These are phyloP conservation scores for Kwoniella europaea DNA, from an alignment of 768 basidiomycete genomes.

Conservation along the genomic window DNA sequence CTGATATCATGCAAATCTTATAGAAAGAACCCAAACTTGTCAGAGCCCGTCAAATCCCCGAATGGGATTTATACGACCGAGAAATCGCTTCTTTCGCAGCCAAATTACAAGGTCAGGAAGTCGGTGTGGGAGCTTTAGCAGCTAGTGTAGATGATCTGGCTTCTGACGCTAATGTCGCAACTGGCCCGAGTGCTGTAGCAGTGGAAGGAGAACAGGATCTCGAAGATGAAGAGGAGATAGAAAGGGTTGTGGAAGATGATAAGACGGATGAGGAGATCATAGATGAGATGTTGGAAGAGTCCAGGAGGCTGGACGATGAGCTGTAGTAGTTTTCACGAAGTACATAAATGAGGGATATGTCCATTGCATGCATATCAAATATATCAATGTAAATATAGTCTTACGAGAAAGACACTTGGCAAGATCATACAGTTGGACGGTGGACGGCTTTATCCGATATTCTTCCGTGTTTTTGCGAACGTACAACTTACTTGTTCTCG, in stretches of 20 bases:
- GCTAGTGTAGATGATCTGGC: slow-evolving; percentile 49
- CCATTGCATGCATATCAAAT: slow-evolving; percentile 3
- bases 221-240: not conserved
- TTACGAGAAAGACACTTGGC: not conserved
- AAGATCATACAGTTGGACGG: not conserved
- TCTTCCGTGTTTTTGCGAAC: not conserved
- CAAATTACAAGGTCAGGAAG: slow-evolving; percentile 48
- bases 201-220: not conserved
- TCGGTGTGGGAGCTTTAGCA: slow-evolving; percentile 32
- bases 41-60: slow-evolving; percentile 91
- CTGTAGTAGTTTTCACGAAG: slow-evolving; percentile 5
- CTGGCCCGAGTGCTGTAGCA: not conserved
- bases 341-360: not conserved
- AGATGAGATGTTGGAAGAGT: slow-evolving; percentile 18
- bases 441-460: not conserved
- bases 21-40: slow-evolving; percentile 93
- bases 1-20: no score
- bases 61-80: slow-evolving; percentile 92
- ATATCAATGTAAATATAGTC: not conserved
- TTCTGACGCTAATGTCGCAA: slow-evolving; percentile 5
- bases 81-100: slow-evolving; percentile 86
- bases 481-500: not conserved
- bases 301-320: slow-evolving; percentile 19
- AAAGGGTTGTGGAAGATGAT: slow-evolving; percentile 2
- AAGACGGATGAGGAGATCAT: slow-evolving; percentile 10